A percentile compares a stretch with the other conserved stretches of the same genome.
Evolutionary conservation across 192 early-diverging fungal species (phyloP).

Genomic region (Coemansia erecta): DNA sequence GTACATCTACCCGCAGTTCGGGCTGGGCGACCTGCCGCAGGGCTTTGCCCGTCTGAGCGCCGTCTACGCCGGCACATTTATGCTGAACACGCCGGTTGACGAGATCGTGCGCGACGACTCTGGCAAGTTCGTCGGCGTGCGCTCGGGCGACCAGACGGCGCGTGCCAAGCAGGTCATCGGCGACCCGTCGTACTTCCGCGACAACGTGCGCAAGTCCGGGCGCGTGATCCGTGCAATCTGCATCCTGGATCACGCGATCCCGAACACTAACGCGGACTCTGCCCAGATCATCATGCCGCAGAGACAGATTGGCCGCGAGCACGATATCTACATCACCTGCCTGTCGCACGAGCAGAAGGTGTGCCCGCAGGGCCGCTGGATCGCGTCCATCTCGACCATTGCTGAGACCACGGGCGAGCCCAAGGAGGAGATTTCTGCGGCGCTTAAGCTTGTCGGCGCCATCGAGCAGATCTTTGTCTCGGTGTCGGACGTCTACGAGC

Average conservation of each 20-base stretch:
- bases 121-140: constrained; percentile 87
- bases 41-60: constrained; percentile 96
- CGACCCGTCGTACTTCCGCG: constrained; percentile 90
- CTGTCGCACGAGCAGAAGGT: constrained; percentile 90
- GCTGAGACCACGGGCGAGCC: constrained; percentile 86
- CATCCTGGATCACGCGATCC: constrained; percentile 87
- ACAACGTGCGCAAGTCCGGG: constrained; percentile 78
- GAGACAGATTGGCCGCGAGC: constrained; percentile 88
- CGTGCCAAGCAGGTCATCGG: constrained; percentile 87
- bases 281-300: constrained; percentile 97
- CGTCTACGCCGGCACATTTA: constrained; percentile 99
- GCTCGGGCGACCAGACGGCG: constrained; percentile 81
- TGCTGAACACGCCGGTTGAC: constrained; percentile 91
- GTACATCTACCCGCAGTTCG: constrained; percentile 98
- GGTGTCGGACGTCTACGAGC: constrained; percentile 84
- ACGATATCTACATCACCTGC: constrained; percentile 95
- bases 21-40: constrained; percentile 97
- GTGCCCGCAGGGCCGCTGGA: constrained; percentile 79
- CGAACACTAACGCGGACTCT: constrained; percentile 84
- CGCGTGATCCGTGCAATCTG: constrained; percentile 96
- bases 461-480: constrained; percentile 89
- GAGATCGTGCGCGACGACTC: constrained; percentile 81
- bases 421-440: constrained; percentile 87
- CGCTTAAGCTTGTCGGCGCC: constrained; percentile 84
- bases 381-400: constrained; percentile 97